Evolutionary conservation across 805 yeast species (phyloP).

Genomic region (Priceomyces carsonii): DNA sequence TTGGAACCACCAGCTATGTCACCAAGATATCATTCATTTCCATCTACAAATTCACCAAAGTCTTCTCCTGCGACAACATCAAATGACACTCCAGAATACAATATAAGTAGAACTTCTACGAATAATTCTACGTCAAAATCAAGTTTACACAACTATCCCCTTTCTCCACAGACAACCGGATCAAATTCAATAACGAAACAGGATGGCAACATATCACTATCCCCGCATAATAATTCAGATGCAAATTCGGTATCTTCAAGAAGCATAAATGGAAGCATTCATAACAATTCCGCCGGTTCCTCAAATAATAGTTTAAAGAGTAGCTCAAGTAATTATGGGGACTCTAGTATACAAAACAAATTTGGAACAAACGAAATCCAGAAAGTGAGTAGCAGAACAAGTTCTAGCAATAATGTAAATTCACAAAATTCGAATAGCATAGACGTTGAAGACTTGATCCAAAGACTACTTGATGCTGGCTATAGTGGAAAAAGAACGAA

Average conservation of each 20-base stretch:
- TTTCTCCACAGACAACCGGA: conserved; percentile 16
- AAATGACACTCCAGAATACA: conserved; percentile 4
- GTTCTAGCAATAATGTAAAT: conserved; percentile 1
- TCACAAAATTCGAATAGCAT: conserved; percentile 16
- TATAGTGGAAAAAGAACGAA: conserved; percentile 93
- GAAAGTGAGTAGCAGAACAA: background rate
- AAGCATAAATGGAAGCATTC: conserved; percentile 7
- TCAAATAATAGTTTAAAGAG: conserved; percentile 5
- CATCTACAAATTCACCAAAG: conserved; percentile 10
- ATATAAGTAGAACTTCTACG: conserved; percentile 21
- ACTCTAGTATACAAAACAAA: background rate
- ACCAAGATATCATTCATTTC: conserved; percentile 14
- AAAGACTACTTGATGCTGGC: conserved; percentile 91
- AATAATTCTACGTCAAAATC: conserved; percentile 18
- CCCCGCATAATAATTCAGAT: conserved; percentile 2
- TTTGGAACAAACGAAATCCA: background rate
- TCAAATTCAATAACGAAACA: conserved; percentile 4
- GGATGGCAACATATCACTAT: conserved; percentile 1
- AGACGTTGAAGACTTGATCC: conserved; percentile 86
- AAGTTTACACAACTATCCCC: conserved; percentile 15
- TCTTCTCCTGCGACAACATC: conserved; percentile 7
- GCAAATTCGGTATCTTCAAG: conserved; percentile 5
- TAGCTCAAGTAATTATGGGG: conserved; percentile 5
- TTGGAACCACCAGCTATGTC: conserved; percentile 21
- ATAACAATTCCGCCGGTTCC: background rate